Evolutionary conservation across 1,284 basidiomycete genomes (phyloP), one percentile per base, ranked within the genome.

Genomic region (Naganishia liquefaciens): DNA sequence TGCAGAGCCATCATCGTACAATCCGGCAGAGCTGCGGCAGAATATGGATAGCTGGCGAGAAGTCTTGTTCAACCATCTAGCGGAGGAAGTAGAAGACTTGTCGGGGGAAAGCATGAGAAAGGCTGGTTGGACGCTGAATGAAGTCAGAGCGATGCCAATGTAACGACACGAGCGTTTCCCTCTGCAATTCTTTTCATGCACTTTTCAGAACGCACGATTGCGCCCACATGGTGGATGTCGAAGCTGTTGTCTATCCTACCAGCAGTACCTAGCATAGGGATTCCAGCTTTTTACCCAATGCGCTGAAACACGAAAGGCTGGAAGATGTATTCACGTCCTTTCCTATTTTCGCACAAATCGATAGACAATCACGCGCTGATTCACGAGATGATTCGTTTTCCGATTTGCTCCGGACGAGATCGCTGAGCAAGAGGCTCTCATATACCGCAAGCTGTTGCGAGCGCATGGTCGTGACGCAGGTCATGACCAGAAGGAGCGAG

Each of bases 31-130:
- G 68, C 82, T 89, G 79, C 81, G 82, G 60, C 80, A 70, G 2
- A 85, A 85, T 70, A 77, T 88, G 67, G 87, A 88, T 70, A 78
- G 81, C 27, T 88, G 87, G 76, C 77, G 83, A 42, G 84, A 84
- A 30, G 84, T 87, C 7, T 77, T 89, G n/a, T 88, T 88, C 76
- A 75, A 72, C 25, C 87, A 88, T 75, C 79, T 89, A 5, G 86
- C 87, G 70, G 81, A 87, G 72, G 87, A 89, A 79, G 87, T 86
- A 66, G 74, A 79, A 25, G 87, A 89, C 71, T 77, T 89, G 17
- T 79, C 77, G 25, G 84, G 80, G 27, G 83, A 85, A 66, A 87
- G 87, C 68, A 79, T 88, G 80, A 82, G 83, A 73, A 85, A 85
- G 65, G 84, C 85, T 63, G 77, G 76, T 5, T 88, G 85, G 80